A percentile compares a stretch with the other conserved stretches of the same genome.
phyloP scores from a whole-genome alignment of 192 early-diverging fungal species.

The Coemansia sp. region DNA sequence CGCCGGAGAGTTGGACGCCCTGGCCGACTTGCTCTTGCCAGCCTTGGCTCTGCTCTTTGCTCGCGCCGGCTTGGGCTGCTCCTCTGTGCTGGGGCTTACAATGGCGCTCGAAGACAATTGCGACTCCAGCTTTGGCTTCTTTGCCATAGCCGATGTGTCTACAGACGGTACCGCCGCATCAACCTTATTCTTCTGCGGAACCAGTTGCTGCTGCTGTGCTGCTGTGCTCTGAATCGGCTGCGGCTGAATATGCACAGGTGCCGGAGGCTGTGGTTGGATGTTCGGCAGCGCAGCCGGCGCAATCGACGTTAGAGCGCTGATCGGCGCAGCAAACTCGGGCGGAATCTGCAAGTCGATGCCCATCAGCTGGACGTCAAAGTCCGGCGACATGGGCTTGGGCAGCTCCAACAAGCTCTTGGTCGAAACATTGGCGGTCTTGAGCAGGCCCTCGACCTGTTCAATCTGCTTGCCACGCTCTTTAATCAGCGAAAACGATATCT shows the following conservation, averaged over 20 bases:
- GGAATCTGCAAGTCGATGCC: constrained; percentile 43
- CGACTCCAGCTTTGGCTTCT: constrained; percentile 26
- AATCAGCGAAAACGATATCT: constrained; percentile 51
- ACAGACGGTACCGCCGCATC: constrained; percentile 1
- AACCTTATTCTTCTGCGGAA: constrained; percentile 44
- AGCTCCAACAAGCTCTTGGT: constrained; percentile 33
- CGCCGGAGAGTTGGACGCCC: constrained; percentile 42
- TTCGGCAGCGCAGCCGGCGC: constrained; percentile 26
- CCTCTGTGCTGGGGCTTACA: constrained; percentile 16
- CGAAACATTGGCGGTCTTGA: constrained; percentile 39
- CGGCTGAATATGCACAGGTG: constrained; percentile 6
- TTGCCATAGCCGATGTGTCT: constrained; percentile 6
- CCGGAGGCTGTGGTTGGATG: constrained; percentile 32
- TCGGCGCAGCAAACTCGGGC: constrained; percentile 20
- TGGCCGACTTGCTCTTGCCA: constrained; percentile 14
- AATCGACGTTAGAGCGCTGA: constrained; percentile 6
- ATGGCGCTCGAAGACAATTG: constrained; percentile 1
- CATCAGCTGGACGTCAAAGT: constrained; percentile 40
- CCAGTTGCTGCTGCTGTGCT: constrained; percentile 7
- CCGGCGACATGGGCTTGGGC: constrained; percentile 42
- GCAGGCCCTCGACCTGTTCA: constrained; percentile 37
- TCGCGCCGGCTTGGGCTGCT: constrained; percentile 25
- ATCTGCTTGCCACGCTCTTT: constrained; percentile 45
- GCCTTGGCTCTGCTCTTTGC: constrained; percentile 29
- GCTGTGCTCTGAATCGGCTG: neutral